phyloP scores from a whole-genome alignment of 2,329 filamentous ascomycete genomes.

The Lecanosticta acicola region DNA sequence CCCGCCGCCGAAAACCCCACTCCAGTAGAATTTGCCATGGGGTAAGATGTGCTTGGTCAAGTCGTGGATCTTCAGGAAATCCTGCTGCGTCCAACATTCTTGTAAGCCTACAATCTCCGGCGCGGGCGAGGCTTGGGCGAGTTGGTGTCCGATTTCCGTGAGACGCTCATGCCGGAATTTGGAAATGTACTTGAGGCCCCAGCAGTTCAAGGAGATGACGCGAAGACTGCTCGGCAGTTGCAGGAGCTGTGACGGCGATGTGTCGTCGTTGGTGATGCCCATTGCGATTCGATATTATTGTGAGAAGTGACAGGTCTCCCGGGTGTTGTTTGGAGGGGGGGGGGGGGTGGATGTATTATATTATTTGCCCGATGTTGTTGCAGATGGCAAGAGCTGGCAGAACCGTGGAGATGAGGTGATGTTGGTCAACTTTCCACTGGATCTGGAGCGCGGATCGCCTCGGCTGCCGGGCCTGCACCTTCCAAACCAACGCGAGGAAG shows the following conservation, averaged over 20 bases:
- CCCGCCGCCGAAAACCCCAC: constrained; percentile 82
- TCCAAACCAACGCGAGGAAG: no score
- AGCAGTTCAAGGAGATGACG: constrained; percentile 89
- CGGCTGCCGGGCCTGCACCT: no score
- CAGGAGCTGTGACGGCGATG: constrained; percentile 20
- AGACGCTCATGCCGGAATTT: constrained; percentile 72
- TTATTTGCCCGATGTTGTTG: constrained; percentile 2
- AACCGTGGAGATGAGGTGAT: constrained; percentile 2
- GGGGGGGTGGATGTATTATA: neutral
- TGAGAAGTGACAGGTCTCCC: neutral
- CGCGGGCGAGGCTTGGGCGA: constrained; percentile 60
- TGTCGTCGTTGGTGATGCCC: neutral
- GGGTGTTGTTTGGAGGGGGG: no score
- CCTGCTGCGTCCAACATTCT: constrained; percentile 85
- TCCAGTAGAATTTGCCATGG: constrained; percentile 87
- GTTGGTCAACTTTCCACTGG: no score
- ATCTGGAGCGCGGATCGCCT: neutral
- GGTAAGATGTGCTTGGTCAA: constrained; percentile 71
- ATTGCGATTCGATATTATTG: neutral
- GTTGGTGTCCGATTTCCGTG: constrained; percentile 72
- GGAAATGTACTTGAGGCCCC: constrained; percentile 86
- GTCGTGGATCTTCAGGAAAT: constrained; percentile 72
- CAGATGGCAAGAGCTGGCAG: constrained; percentile 3
- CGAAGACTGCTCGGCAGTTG: constrained; percentile 49
- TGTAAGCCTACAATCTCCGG: constrained; percentile 90